Percentiles rank a stretch among this genome's conserved stretches.
These are phyloP conservation scores for Xylariales sp. DNA, from an alignment of 2,329 filamentous ascomycete genomes.

Conservation along the genomic window DNA sequence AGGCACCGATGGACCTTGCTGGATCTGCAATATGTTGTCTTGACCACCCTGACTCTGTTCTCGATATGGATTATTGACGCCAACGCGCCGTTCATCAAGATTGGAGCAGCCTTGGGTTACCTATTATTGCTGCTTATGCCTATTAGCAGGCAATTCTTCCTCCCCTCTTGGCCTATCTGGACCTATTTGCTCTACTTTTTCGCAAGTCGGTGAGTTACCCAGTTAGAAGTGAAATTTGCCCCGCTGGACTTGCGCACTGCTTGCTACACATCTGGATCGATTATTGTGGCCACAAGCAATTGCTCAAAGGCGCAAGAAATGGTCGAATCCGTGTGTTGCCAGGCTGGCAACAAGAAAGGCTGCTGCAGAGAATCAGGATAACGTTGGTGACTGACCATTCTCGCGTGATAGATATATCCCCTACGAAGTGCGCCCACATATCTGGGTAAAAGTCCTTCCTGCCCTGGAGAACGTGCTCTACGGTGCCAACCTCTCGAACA, in stretches of 20 bases:
- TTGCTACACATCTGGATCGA: too few relatives aligned
- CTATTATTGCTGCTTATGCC: constrained; percentile 73
- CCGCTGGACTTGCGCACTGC: too few relatives aligned
- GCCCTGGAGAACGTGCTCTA: constrained; percentile 96
- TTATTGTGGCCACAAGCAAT: too few relatives aligned
- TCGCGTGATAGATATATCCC: constrained; percentile 70
- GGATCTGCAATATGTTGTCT: constrained; percentile 78
- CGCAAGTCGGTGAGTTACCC: constrained; percentile 72
- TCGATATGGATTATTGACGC: constrained; percentile 74
- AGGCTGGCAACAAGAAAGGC: too few relatives aligned
- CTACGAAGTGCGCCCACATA: constrained; percentile 81
- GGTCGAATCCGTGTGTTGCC: too few relatives aligned
- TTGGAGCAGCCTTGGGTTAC: constrained; percentile 62
- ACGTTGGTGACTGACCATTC: too few relatives aligned
- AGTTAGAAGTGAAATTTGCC: too few relatives aligned
- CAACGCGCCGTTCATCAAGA: constrained; percentile 75
- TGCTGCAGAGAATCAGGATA: too few relatives aligned
- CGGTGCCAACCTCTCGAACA: constrained; percentile 92
- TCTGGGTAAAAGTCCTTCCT: constrained; percentile 92
- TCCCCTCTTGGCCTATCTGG: constrained; percentile 80
- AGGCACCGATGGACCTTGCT: constrained; percentile 76
- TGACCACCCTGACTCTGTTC: constrained; percentile 74
- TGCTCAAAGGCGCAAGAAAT: too few relatives aligned
- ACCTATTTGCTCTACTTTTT: constrained; percentile 91
- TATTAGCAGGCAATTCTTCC: constrained; percentile 83